Base-by-base conservation (phyloP, 2,329 filamentous ascomycete genomes). In the Chaetomium sp. region DNA sequence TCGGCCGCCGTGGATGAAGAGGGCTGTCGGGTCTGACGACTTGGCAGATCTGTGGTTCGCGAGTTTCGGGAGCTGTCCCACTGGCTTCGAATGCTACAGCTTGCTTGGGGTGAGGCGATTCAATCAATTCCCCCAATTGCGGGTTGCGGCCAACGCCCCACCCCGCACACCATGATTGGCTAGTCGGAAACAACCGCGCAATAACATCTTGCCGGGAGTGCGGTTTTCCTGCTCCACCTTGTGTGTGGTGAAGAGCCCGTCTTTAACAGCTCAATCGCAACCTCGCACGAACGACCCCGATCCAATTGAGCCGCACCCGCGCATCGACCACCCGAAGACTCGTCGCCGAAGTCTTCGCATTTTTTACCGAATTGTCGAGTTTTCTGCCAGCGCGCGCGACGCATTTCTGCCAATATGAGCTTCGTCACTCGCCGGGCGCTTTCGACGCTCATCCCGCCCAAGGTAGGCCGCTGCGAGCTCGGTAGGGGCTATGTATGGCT, bases 401-500 rank as follows among this genome's bases (percentile, higher is more conserved):
- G 46, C 53, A 53, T 10, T 64, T 27, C 69, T 69, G 70, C 73
- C 81, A 89, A 78, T 77, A 96, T 96, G 91, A 96, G 90, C 82
- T 94, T 86, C 84, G 82, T 95, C 71, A 84, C 86, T 71, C 89
- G 88, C 78, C 86, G 91, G 79, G 88, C 84, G 82, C 87, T 96
- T 72, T 97, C 94, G 73, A 96, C 95, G 81, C 87, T 99, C 76
- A 96, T 99, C 70, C 95, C 95, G 68, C 94, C 95, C 71, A 99
- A 99, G 91, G 92, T 96, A 80, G 67, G 79, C 55, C 60, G 63
- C 56, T 43, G 40, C 27, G 14, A 38, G 42, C 34, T 32, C 6
- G 6, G 8, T 14, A 34, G 6, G 12, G 38, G 8, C 2, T 33
- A 14, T 33, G 14, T 37, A 37, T 57, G 34, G 27, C 12, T 35